A percentile compares a stretch with the other conserved stretches of the same genome.
Conservation (phyloP, 164 flowering plant species). For the Berberis vulgaris region DNA sequence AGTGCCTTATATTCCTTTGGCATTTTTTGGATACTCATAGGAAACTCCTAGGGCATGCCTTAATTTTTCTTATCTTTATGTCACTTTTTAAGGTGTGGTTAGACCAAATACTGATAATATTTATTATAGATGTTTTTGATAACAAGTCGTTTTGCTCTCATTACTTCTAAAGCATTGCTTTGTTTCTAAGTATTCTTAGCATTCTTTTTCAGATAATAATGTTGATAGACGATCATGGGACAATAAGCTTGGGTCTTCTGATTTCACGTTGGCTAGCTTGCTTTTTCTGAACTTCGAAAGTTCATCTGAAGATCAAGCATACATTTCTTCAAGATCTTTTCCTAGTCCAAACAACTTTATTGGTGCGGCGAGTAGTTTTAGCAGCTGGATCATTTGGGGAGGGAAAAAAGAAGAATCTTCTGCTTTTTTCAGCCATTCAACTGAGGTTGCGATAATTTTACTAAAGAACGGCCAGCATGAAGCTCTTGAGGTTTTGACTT, state of each 20-base stretch:
- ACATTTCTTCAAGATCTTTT: slow-evolving; percentile 31
- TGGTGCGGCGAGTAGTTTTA: slow-evolving; percentile 34
- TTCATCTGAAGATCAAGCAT: slow-evolving; percentile 24
- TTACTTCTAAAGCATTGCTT: no score
- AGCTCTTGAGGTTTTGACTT: slow-evolving; percentile 67
- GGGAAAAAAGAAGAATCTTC: slow-evolving; percentile 40
- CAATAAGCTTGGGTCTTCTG: slow-evolving; percentile 58
- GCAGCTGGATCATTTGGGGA: slow-evolving; percentile 79
- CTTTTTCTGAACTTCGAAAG: slow-evolving; percentile 34
- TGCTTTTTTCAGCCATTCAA: slow-evolving; percentile 43
- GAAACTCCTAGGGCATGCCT: background rate
- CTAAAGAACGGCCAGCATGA: slow-evolving; percentile 73
- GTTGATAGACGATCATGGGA: slow-evolving; percentile 44
- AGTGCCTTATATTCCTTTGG: no score
- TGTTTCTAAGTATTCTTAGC: background rate
- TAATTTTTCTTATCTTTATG: no score
- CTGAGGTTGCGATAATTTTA: slow-evolving; percentile 52
- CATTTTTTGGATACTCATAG: no score
- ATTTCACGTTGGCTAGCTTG: slow-evolving; percentile 59
- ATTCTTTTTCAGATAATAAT: slow-evolving; percentile 42
- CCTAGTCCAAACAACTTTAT: slow-evolving; percentile 36
- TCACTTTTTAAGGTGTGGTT: background rate
- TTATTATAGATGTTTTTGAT: background rate
- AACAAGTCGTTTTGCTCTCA: background rate
- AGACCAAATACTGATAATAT: background rate